phyloP scores from a whole-genome alignment of 768 basidiomycete species.

The Russula olivacea region DNA sequence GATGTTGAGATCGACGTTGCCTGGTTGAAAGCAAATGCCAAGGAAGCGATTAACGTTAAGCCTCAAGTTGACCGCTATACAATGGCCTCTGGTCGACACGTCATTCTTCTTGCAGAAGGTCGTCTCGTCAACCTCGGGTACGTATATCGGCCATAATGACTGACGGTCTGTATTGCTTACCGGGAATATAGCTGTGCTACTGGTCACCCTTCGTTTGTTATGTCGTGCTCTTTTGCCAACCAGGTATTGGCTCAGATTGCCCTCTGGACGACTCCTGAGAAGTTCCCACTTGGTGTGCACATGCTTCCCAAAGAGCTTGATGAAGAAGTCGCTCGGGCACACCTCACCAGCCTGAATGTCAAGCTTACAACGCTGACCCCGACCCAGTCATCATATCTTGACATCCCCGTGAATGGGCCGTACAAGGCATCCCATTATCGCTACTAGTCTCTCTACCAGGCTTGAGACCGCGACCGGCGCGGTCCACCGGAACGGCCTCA shows the following conservation, averaged over 20 bases:
- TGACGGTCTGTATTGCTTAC: not conserved
- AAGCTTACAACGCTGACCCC: slow-evolving; percentile 74
- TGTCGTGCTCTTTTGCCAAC: slow-evolving; percentile 99
- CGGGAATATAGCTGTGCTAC: slow-evolving; percentile 71
- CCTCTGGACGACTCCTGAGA: slow-evolving; percentile 87
- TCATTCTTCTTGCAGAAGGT: slow-evolving; percentile 96
- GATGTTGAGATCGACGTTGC: slow-evolving; percentile 94
- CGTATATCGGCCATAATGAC: slow-evolving; percentile 24
- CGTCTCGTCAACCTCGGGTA: slow-evolving; percentile 98
- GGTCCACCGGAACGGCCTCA: slow-evolving; percentile 53
- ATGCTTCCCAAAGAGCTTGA: slow-evolving; percentile 98
- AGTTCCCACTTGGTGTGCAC: slow-evolving; percentile 96
- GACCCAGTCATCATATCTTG: slow-evolving; percentile 85
- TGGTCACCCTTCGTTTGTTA: slow-evolving; percentile 98
- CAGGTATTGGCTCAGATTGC: slow-evolving; percentile 98
- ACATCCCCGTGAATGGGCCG: slow-evolving; percentile 77
- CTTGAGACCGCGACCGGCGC: slow-evolving; percentile 9
- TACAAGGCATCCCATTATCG: slow-evolving; percentile 73
- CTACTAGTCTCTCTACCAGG: slow-evolving; percentile 38
- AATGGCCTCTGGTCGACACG: slow-evolving; percentile 85
- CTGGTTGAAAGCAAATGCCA: slow-evolving; percentile 94
- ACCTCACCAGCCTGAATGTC: slow-evolving; percentile 86
- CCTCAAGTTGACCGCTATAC: slow-evolving; percentile 99
- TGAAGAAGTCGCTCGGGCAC: slow-evolving; percentile 98
- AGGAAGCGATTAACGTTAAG: slow-evolving; percentile 82